Evolutionary conservation across 441 rosid genomes (phyloP).

Genomic region (Pelargonium fulgidum): DNA sequence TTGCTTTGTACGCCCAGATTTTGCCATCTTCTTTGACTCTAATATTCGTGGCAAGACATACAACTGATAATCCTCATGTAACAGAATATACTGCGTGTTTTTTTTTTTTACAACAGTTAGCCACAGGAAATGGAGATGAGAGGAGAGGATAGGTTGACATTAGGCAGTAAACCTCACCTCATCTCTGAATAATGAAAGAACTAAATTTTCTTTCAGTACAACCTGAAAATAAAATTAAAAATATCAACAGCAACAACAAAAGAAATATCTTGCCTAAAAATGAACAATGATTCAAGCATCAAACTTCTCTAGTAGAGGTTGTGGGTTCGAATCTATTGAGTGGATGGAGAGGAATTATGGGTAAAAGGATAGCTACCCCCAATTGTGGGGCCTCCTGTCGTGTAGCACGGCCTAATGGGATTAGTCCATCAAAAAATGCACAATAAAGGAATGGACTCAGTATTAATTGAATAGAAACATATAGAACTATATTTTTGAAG

Average conservation of each 20-base stretch:
- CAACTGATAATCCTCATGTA: conserved; percentile 95
- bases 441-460: background rate
- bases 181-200: conserved; percentile 79
- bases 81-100: conserved; percentile 64
- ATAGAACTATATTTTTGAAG: background rate
- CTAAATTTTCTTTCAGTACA: conserved; percentile 91
- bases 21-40: conserved; percentile 98
- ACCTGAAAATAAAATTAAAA: conserved; percentile 47
- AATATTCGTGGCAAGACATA: conserved; percentile 90
- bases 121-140: conserved; percentile 24
- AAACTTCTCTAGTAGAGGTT: no score
- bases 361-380: no score
- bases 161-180: conserved; percentile 54
- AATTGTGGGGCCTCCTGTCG: no score
- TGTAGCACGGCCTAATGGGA: no score
- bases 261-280: conserved; percentile 1
- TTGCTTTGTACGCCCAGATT: conserved; percentile 91
- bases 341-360: no score
- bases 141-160: conserved; percentile 15
- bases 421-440: background rate
- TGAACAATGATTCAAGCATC: no score
- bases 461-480: background rate
- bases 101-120: conserved; percentile 29
- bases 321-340: no score
- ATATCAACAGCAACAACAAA: conserved; percentile 9